Evolutionary conservation across 768 basidiomycete species (phyloP).

Genomic region (Amylocystis lapponica): DNA sequence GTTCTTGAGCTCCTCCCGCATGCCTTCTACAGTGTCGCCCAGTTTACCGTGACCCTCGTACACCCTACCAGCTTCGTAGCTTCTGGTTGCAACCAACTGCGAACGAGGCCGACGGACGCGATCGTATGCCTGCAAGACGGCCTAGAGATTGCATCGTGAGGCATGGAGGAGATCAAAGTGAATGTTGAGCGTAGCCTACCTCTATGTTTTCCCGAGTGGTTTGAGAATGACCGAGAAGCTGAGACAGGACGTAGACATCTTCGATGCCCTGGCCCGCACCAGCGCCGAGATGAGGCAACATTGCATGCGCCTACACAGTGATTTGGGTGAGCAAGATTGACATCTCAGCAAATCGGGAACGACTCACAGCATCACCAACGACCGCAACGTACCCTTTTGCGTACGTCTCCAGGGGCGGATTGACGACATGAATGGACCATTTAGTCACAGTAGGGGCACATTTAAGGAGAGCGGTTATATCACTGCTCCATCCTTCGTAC

Average conservation of each 20-base stretch:
- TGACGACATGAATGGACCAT: constrained; percentile 47
- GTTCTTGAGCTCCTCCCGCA: constrained; percentile 29
- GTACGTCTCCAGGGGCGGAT: constrained; percentile 40
- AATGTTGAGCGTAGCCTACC: too few relatives aligned
- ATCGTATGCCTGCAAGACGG: constrained; percentile 43
- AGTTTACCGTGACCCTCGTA: constrained; percentile 37
- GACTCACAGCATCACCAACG: constrained; percentile 41
- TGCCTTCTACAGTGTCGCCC: constrained; percentile 22
- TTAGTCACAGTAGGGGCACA: constrained; percentile 40
- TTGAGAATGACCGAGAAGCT: constrained; percentile 39
- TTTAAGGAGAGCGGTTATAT: constrained; percentile 35
- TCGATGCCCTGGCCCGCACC: constrained; percentile 59
- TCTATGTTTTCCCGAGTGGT: constrained; percentile 35
- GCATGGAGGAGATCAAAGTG: not conserved
- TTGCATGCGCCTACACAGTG: constrained; percentile 40
- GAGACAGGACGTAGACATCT: constrained; percentile 43
- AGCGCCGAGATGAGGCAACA: constrained; percentile 53
- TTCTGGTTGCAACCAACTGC: constrained; percentile 41
- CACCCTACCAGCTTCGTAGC: constrained; percentile 35
- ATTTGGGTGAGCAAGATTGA: not conserved
- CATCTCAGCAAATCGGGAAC: not conserved
- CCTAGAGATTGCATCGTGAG: constrained; percentile 23
- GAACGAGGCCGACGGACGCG: constrained; percentile 40
- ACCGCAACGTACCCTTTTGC: constrained; percentile 42
- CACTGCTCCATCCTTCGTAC: constrained; percentile 42